phyloP scores from a whole-genome alignment of 495 filamentous ascomycete genomes.

The Penicillium odoratum region DNA sequence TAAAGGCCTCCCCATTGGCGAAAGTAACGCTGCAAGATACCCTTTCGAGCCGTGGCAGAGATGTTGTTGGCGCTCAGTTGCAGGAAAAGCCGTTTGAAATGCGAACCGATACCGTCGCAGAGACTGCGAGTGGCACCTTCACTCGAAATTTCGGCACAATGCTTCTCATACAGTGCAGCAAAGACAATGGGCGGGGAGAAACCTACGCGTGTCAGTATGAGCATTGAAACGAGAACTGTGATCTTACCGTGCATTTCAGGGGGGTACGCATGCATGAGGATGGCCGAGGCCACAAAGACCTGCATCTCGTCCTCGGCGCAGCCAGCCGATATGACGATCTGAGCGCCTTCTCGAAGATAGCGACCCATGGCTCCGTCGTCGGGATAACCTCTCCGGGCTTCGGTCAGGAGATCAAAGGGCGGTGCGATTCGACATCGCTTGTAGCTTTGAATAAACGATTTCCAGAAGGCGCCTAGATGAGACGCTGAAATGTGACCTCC shows the following conservation, averaged over 20 bases:
- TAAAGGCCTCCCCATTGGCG: conserved; percentile 7
- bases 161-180: background rate
- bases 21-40: background rate
- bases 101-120: background rate
- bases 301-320: conserved; percentile 1
- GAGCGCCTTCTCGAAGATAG: background rate
- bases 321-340: background rate
- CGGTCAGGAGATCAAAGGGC: conserved; percentile 11
- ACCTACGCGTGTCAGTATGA: background rate
- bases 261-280: conserved; percentile 16
- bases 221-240: background rate
- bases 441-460: conserved; percentile 3
- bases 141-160: background rate
- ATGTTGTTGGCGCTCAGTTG: background rate
- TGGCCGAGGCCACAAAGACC: conserved; percentile 7
- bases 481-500: conserved; percentile 8
- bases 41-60: background rate
- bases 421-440: background rate
- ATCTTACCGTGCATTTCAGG: conserved; percentile 16
- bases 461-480: conserved; percentile 12
- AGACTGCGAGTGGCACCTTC: background rate
- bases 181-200: background rate
- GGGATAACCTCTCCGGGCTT: conserved; percentile 3
- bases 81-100: background rate
- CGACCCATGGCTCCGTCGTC: background rate